Percentiles rank a stretch among this genome's conserved stretches.
These are phyloP conservation scores for Cetradonia linearis DNA, from an alignment of 495 filamentous ascomycete species.

Conservation along the genomic window DNA sequence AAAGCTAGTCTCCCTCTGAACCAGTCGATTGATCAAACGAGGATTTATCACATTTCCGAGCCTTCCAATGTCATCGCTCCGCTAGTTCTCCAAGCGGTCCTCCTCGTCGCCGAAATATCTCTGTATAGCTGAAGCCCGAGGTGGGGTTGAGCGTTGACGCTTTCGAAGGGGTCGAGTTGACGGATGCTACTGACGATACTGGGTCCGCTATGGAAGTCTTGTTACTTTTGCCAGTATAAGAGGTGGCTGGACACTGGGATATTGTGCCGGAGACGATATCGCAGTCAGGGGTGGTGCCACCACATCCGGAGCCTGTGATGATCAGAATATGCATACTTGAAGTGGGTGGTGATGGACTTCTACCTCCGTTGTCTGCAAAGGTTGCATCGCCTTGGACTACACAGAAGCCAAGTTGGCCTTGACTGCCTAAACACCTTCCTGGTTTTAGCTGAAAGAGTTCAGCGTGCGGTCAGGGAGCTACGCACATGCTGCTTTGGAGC, in stretches of 20 bases:
- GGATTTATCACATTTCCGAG: neutral
- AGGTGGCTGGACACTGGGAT: neutral
- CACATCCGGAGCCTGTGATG: neutral
- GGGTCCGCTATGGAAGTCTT: neutral
- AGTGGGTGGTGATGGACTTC: neutral
- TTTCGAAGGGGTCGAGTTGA: neutral
- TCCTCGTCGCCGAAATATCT: neutral
- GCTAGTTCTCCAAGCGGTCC: neutral
- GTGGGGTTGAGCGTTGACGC: neutral
- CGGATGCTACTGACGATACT: neutral
- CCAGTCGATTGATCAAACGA: neutral
- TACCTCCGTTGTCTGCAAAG: conserved; percentile 4
- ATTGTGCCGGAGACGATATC: neutral
- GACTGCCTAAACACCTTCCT: conserved; percentile 1
- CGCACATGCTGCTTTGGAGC: neutral
- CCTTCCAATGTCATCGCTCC: neutral
- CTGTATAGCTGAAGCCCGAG: neutral
- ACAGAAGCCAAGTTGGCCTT: neutral
- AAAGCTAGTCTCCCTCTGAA: neutral
- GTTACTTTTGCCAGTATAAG: neutral
- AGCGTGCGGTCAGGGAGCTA: neutral
- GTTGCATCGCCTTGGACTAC: neutral
- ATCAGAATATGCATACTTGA: neutral
- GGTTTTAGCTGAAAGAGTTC: neutral
- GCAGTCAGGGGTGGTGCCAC: conserved; percentile 1